Conservation (phyloP, 441 rosid genomes). For the Euphorbia schlechtendalii region DNA sequence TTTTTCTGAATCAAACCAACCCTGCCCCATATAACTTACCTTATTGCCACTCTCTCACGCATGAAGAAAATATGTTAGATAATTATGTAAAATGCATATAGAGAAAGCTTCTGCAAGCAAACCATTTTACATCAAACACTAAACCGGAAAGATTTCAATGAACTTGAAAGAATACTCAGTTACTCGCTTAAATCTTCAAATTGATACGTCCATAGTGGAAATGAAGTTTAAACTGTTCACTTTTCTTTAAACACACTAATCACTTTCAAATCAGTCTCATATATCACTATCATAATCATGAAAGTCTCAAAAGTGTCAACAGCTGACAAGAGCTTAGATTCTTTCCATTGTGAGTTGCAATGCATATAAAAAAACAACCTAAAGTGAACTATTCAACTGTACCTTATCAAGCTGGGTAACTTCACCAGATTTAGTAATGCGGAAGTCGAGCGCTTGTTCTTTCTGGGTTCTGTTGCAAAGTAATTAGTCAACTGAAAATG, state of each 20-base stretch:
- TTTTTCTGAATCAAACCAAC: background rate
- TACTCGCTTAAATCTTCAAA: background rate
- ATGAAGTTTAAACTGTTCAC: background rate
- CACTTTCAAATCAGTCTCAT: background rate
- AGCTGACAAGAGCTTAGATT: background rate
- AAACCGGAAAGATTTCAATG: background rate
- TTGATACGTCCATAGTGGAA: background rate
- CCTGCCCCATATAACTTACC: background rate
- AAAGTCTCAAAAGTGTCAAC: conserved; percentile 5
- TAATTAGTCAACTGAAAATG: conserved; percentile 4
- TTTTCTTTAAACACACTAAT: background rate
- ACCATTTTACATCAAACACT: background rate
- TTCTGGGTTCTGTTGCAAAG: conserved; percentile 53
- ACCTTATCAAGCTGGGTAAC: conserved; percentile 83
- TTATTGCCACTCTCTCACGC: background rate
- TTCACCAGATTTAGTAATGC: conserved; percentile 65
- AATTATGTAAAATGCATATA: background rate
- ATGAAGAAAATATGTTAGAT: background rate
- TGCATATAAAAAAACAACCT: background rate
- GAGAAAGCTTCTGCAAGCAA: background rate
- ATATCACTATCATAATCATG: background rate
- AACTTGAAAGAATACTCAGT: background rate
- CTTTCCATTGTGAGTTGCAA: background rate
- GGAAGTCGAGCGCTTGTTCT: conserved; percentile 77
- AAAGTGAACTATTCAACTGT: conserved; percentile 1